Percentiles rank a stretch among this genome's conserved stretches.
Evolutionary conservation across 2,329 filamentous ascomycete genomes (phyloP).

Genomic region (Phialocephala subalpina): DNA sequence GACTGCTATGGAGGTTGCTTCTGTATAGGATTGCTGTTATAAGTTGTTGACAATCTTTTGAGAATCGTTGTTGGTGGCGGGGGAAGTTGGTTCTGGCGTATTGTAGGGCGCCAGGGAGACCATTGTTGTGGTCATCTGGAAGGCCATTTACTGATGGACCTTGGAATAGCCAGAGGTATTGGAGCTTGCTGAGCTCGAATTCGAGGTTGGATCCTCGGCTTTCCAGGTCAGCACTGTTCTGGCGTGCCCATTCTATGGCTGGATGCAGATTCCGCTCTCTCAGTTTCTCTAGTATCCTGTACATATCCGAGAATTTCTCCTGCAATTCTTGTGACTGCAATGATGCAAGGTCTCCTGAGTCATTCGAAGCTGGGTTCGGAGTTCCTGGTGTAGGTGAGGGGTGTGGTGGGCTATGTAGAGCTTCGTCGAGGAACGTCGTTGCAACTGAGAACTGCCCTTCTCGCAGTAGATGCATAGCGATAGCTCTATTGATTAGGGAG

Average conservation of each 20-base stretch:
- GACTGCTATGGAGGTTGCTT: slow-evolving; percentile 76
- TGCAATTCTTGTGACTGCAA: slow-evolving; percentile 75
- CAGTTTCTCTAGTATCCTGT: slow-evolving; percentile 82
- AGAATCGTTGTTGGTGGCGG: slow-evolving; percentile 77
- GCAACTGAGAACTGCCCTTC: slow-evolving; percentile 94
- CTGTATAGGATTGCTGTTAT: slow-evolving; percentile 82
- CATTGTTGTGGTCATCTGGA: slow-evolving; percentile 61
- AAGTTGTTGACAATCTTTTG: slow-evolving; percentile 82
- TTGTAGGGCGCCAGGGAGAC: slow-evolving; percentile 69
- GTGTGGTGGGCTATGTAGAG: slow-evolving; percentile 54
- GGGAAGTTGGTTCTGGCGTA: slow-evolving; percentile 82
- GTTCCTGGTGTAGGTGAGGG: slow-evolving; percentile 44
- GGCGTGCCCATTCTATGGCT: slow-evolving; percentile 86
- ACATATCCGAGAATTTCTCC: slow-evolving; percentile 87
- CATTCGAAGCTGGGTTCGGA: slow-evolving; percentile 44
- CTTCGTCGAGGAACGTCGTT: slow-evolving; percentile 83
- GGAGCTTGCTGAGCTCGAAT: slow-evolving; percentile 90
- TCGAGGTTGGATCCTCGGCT: slow-evolving; percentile 89
- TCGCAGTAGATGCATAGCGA: slow-evolving; percentile 94
- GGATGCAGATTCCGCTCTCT: slow-evolving; percentile 78
- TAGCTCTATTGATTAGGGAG: slow-evolving; percentile 86
- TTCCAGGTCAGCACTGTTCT: slow-evolving; percentile 76
- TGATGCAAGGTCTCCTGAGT: slow-evolving; percentile 56
- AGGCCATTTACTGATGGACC: slow-evolving; percentile 63
- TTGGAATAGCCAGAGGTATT: slow-evolving; percentile 89